Base-by-base conservation (phyloP, 2,329 filamentous ascomycete species). In the Westerdykella sp. region DNA sequence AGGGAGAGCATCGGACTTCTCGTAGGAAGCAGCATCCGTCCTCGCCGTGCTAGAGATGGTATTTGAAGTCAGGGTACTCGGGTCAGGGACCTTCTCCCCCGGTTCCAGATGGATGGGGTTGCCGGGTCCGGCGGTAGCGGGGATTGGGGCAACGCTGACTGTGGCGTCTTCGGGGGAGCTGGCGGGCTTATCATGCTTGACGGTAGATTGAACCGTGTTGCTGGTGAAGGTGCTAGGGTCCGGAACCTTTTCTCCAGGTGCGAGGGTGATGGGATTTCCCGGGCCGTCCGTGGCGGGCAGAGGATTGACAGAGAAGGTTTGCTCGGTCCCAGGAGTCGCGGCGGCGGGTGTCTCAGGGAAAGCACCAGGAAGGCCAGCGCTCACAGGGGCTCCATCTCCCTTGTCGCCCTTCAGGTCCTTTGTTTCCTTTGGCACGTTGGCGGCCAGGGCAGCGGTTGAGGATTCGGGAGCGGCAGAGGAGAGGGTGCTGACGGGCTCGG, bases 91-190 rank as follows among this genome's bases (percentile, higher is more conserved):
- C 65, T 83, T 81, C 71, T 95, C 87, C 56, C 89, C 89, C 4
- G 90, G 85, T 18, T 78, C 77, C 42, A 95, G 76, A 57, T 78
- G 76, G 64, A 96, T 79, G 6, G 91, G 90, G 68, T 96, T 96
- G 45, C 88, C 79, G 42, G 68, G 58, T 40, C 77, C 78, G 44
- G 66, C 69, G 14, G 77, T 75, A 10, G 78, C 78, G 36, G 79
- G 78, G 45, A 82, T 73, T 5, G 80, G 80, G 46, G 75, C 75
- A 51, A 81, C 76, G 43, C 66, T 64, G 62, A 87, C 68, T 7
- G 62, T 63, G 36, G 74, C 51, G 30, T 64, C 60, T 41, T 65
- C 59, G 25, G 49, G 46, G 36, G 60, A 45, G 45, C 59, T 53
- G n/a, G 53, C 49, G 39, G 61, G 50, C 42, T 60, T 52, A 45